Base-by-base conservation (phyloP, 495 filamentous ascomycete species). In the Bacidia gigantensis region DNA sequence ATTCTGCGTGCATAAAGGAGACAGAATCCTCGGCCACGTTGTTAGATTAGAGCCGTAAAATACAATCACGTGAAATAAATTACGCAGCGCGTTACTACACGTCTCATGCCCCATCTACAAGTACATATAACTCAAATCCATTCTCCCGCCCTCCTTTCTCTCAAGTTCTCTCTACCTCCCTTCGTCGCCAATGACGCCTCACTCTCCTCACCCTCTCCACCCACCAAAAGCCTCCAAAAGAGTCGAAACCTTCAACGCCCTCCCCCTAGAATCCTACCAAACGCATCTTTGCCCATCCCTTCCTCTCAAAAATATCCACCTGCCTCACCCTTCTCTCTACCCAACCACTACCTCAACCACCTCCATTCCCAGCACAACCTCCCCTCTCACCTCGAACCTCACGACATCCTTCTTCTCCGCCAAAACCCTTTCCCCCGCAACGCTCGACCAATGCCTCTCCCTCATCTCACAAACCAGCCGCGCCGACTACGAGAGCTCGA, bases 401-500 rank as follows among this genome's bases (percentile, higher is more conserved):
- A 1, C 93, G 88, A 64, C 85, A 86, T n/a, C 60, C 29, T 65
- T 87, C 11, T 65, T 71, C 41, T 63, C 70, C 0, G 60, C 80
- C 2, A 48, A 60, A 2, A 66, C 66, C 1, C 65, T 92, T 23
- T 63, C 66, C 11, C 22, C 58, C 1, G 52, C 59, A 1, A 80
- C 86, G 25, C 67, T 93, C 42, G 60, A 73, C 21, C 72, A 74
- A 1, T 94, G 88, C 65, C 85, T 86, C 62, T 51, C 67, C 23
- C 71, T 95, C 17, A 73, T 95, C 55, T 75, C 81, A 60, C 64
- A 67, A n/a, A 89, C 86, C 0, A 89, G 84, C 49, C 61, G 69
- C 2, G 56, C 64, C 3, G 79, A 80, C 53, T 95, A 95, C 63
- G 72, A 76, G 42, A 58, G 68, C 12, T 87, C 84, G 0, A 66